Percentiles rank a stretch among this genome's conserved stretches.
phyloP scores from a whole-genome alignment of 257 asterid species.

The Solanum microdontum region DNA sequence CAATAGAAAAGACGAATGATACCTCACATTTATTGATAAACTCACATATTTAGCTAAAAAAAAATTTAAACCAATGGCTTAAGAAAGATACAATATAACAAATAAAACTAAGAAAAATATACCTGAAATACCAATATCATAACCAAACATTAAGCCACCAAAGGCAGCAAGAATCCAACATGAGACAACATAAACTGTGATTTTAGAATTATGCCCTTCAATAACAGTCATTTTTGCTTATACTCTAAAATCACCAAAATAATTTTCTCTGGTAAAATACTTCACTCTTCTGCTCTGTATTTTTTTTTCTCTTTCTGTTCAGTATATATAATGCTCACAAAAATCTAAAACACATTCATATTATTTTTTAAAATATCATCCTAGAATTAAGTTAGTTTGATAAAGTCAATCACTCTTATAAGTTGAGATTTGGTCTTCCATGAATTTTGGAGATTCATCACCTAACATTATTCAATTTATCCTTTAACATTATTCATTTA shows the following conservation, averaged over 20 bases:
- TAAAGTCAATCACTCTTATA: not conserved
- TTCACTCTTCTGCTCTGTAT: not conserved
- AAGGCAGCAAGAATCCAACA: not conserved
- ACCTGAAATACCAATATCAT: constrained; percentile 2
- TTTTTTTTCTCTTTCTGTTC: not conserved
- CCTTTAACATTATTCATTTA: not conserved
- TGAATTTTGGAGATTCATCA: not conserved
- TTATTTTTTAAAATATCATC: not conserved
- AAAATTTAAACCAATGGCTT: not conserved
- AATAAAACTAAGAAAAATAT: not conserved
- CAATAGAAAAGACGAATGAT: not conserved
- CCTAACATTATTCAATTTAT: not conserved
- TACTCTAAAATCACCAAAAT: not conserved
- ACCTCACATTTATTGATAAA: not conserved
- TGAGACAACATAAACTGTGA: not conserved
- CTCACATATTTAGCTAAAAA: not conserved
- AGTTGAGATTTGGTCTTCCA: not conserved
- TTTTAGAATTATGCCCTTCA: not conserved
- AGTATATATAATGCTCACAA: not conserved
- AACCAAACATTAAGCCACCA: not conserved
- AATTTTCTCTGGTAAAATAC: not conserved
- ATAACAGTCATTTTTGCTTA: not conserved
- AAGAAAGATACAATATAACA: not conserved
- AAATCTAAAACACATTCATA: not conserved
- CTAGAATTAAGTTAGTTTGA: not conserved